Conservation (phyloP, 2,329 filamentous ascomycete species). For the Diplodia mutila region DNA sequence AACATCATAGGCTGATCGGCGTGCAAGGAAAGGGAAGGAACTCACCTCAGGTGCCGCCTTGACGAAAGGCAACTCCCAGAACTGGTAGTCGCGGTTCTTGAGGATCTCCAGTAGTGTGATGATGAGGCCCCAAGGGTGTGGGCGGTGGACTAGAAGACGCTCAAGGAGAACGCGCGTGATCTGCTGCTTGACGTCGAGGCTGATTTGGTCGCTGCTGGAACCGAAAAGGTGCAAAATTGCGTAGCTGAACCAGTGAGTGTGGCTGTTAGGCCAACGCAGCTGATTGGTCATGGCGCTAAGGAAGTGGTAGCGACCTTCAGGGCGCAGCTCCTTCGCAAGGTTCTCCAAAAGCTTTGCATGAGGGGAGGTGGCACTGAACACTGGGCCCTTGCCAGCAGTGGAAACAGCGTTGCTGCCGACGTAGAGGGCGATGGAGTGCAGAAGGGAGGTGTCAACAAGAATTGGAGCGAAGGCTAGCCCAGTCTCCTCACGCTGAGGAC, state of each 20-base stretch:
- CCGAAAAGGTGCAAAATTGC: conserved; percentile 82
- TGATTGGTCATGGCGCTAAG: conserved; percentile 87
- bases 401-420: conserved; percentile 74
- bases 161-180: conserved; percentile 89
- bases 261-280: conserved; percentile 83
- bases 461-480: conserved; percentile 70
- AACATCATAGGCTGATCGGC: conserved; percentile 16
- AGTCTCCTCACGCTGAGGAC: conserved; percentile 60
- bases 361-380: conserved; percentile 67
- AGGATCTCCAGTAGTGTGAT: conserved; percentile 85
- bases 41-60: conserved; percentile 84
- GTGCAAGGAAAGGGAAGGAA: conserved; percentile 22
- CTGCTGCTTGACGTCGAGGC: conserved; percentile 84
- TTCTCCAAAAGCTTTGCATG: conserved; percentile 75
- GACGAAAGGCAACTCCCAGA: conserved; percentile 92
- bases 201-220: conserved; percentile 60
- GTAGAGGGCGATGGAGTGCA: conserved; percentile 84
- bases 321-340: conserved; percentile 72
- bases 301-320: conserved; percentile 83
- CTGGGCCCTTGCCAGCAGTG: conserved; percentile 61
- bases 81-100: conserved; percentile 87
- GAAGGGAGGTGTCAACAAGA: conserved; percentile 68
- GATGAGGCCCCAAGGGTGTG: conserved; percentile 94
- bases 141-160: conserved; percentile 83
- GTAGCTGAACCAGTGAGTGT: conserved; percentile 92